These are phyloP conservation scores for Acer campestre DNA, from an alignment of 345 rosid genomes.

Conservation along the genomic window DNA sequence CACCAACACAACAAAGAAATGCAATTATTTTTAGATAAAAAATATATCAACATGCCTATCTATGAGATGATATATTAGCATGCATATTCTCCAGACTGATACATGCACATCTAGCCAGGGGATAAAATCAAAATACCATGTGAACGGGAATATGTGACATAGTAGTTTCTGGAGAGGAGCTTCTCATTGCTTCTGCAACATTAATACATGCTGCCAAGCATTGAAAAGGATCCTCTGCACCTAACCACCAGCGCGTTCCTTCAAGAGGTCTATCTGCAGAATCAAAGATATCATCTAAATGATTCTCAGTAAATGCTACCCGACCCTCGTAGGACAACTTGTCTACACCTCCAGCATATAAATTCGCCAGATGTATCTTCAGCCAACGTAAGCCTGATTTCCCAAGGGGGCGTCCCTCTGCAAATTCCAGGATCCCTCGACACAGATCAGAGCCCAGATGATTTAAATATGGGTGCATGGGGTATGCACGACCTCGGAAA, in stretches of 20 bases:
- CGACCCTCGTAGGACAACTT: slow-evolving; percentile 85
- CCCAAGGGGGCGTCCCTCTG: slow-evolving; percentile 92
- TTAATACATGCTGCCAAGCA: slow-evolving; percentile 90
- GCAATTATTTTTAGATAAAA: not conserved
- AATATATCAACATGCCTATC: not conserved
- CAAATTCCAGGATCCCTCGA: slow-evolving; percentile 94
- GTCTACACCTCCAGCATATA: slow-evolving; percentile 94
- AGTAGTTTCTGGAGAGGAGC: slow-evolving; percentile 70
- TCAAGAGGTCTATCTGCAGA: slow-evolving; percentile 95
- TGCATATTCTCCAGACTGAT: slow-evolving; percentile 5
- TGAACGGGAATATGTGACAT: slow-evolving; percentile 86
- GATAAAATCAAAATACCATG: slow-evolving; percentile 59
- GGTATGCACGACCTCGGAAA: slow-evolving; percentile 99
- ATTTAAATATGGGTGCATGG: slow-evolving; percentile 96
- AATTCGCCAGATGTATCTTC: slow-evolving; percentile 95
- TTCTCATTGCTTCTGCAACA: slow-evolving; percentile 91
- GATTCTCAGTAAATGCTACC: slow-evolving; percentile 79
- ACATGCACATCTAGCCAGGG: slow-evolving; percentile 12
- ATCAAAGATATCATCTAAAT: slow-evolving; percentile 85
- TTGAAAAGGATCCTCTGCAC: slow-evolving; percentile 96
- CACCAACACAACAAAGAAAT: not conserved
- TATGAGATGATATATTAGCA: not conserved
- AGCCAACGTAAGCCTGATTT: slow-evolving; percentile 86
- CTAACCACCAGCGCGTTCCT: slow-evolving; percentile 95
- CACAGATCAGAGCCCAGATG: slow-evolving; percentile 99